A percentile compares a stretch with the other conserved stretches of the same genome.
Conservation (phyloP, 345 rosid species). For the Acer negundo region DNA sequence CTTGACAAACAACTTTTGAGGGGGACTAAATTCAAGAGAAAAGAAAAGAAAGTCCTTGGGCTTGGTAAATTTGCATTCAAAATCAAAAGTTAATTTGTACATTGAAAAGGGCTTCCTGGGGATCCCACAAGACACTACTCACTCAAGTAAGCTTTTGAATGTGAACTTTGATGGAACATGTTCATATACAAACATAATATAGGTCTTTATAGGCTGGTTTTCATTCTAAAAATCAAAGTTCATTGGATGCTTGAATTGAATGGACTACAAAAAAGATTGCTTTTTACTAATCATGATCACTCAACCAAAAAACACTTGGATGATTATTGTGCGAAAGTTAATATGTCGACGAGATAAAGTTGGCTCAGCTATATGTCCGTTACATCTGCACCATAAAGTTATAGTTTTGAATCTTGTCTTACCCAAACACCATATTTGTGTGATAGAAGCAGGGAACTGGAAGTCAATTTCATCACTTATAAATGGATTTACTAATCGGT, state of each 20-base stretch:
- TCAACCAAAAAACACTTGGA: not conserved
- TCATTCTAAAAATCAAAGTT: slow-evolving; percentile 12
- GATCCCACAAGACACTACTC: not conserved
- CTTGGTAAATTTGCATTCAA: not conserved
- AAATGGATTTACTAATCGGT: no score
- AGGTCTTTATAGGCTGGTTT: not conserved
- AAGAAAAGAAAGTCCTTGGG: no score
- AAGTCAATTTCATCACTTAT: not conserved
- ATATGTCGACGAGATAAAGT: no score
- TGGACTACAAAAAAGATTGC: not conserved
- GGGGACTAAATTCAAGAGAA: not conserved
- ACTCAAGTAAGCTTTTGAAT: slow-evolving; percentile 27
- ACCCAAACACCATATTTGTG: no score
- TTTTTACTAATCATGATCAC: not conserved
- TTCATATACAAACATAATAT: not conserved
- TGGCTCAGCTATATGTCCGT: no score
- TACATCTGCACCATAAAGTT: no score
- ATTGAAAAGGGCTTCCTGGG: not conserved
- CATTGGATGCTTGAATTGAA: not conserved
- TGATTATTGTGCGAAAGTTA: not conserved
- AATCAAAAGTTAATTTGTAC: not conserved
- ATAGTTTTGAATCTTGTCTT: no score
- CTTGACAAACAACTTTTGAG: not conserved
- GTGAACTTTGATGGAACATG: not conserved
- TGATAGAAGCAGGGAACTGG: no score